Evolutionary conservation across 805 yeast genomes (phyloP), one percentile per base, ranked within the genome.

Genomic region (Lachancea waltii): DNA sequence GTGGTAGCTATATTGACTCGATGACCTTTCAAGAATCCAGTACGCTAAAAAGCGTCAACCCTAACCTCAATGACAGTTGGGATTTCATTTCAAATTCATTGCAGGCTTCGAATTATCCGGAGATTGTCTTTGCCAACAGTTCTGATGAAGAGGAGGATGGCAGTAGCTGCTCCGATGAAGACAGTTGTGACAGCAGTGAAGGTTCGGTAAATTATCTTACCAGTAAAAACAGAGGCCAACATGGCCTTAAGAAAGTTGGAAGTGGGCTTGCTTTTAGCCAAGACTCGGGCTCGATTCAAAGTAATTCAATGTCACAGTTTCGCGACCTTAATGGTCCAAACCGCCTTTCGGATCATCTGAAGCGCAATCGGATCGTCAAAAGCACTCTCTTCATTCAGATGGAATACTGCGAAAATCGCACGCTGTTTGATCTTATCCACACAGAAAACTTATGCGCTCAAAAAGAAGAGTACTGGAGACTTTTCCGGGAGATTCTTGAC

Each of bases 371-470:
- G 4, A 27, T 20, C 41, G 59, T 64, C 31, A 68, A 67, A 46
- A 82, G 89, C 37, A 86, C 95, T 0, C 62, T 92, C 21, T 92
- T 85, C 57, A 92, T 92, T 48, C 99, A 92, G 56, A 92, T 92
- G 99, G 98, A 92, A 59, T 92, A 92, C 52, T 92, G 99, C 63
- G 98, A 92, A 53, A 92, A 90, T 54, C 85, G 85, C 41, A 90
- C 99, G 0, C 63, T 92, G 20, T 73, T 74, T 36, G 95, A 92
- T 62, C 65, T 92, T 44, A 90, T 92, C 33, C 74, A 70, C 38
- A 73, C 76, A 28, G 85, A 81, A 41, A 87, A 86, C 0, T 67
- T 92, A 9, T 83, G 80, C 4, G 65, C 65, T 7, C 76, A 83
- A 34, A 67, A 85, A 0, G 82, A 76, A 42, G 94, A 85, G 49